Evolutionary conservation across 148 eudicot species (phyloP), one percentile per base, ranked within the genome.

Genomic region (Nepenthes mirabilis): DNA sequence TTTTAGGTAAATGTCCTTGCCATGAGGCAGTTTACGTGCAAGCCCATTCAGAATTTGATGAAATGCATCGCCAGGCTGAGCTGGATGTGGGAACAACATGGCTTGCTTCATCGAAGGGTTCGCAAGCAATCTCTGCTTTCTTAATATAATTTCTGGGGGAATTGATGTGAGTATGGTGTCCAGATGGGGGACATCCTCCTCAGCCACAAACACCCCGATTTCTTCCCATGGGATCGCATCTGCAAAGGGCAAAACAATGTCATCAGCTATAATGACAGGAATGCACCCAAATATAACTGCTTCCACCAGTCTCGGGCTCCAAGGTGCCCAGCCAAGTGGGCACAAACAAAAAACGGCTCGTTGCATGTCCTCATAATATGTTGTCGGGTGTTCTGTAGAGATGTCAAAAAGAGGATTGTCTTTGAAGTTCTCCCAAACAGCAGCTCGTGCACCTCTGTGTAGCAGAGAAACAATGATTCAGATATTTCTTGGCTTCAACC

Each of bases 201-300:
- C 99, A 13, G 74, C 95, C 10, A 93, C 89, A 70, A 79, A 93
- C 40, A 93, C 82, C 2, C 99, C 96, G 6, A 93, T 86, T 34
- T 93, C 96, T 75, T 93, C 99, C 99, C 99, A 93, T 2, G 96
- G 99, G 56, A 93, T 93, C 48, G 99, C 99, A 77, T 93, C 99
- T 33, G 99, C 99, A 65, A 93, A 93, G 6, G 99, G 99, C 47
- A 93, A 79, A 48, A 88, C 96, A 36, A 93, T 93, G 64, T 93
- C 96, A 52, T 93, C 99, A 11, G 99, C 99, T 36, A 93, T 88
- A 63, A 93, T 88, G 34, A 93, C 95, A 12, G 99, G 99, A 56
- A 93, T 93, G 74, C 99, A 93, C 52, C 99, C 99, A 13, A 93
- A 93, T 51, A 93, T 80, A 11, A 93, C 99, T 1, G 99, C 99